Conservation (phyloP, 768 basidiomycete species). For the Mrakia hoshinonis region DNA sequence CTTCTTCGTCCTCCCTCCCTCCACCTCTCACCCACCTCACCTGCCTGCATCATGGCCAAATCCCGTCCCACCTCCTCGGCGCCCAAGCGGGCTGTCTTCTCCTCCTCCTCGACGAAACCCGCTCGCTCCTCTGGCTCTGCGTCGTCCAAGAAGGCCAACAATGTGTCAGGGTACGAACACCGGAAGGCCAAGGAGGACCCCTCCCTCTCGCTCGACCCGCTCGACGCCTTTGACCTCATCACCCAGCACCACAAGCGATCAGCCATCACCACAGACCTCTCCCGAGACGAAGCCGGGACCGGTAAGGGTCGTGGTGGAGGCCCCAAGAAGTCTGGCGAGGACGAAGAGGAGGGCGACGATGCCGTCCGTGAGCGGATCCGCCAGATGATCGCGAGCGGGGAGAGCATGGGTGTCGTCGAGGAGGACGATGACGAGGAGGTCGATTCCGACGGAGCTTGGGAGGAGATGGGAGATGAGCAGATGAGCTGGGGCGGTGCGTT, state of each 20-base stretch:
- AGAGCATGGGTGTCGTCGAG: conserved; percentile 35
- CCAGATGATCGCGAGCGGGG: conserved; percentile 40
- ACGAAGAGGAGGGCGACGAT: conserved; percentile 38
- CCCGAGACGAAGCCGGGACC: conserved; percentile 30
- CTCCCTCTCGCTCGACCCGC: conserved; percentile 16
- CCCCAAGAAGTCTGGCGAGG: conserved; percentile 38
- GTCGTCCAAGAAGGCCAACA: conserved; percentile 11
- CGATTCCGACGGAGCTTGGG: conserved; percentile 43
- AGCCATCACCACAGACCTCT: conserved; percentile 21
- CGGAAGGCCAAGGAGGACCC: conserved; percentile 9
- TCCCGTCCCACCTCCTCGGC: conserved; percentile 13
- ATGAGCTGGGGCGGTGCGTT: conserved; percentile 41
- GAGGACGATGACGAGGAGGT: conserved; percentile 39
- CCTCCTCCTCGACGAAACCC: conserved; percentile 9
- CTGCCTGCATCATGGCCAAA: not conserved
- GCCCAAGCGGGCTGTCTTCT: conserved; percentile 12
- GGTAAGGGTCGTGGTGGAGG: conserved; percentile 28
- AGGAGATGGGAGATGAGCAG: conserved; percentile 41
- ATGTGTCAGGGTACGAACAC: conserved; percentile 13
- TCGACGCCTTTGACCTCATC: conserved; percentile 20
- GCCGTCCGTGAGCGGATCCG: conserved; percentile 39
- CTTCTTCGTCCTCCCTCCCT: not conserved
- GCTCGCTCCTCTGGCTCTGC: not conserved
- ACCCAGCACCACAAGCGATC: conserved; percentile 25
- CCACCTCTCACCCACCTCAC: not conserved